Percentiles rank a stretch among this genome's conserved stretches.
phyloP scores from a whole-genome alignment of 2,329 filamentous ascomycete genomes.

The Xylariomycetidae sp. region DNA sequence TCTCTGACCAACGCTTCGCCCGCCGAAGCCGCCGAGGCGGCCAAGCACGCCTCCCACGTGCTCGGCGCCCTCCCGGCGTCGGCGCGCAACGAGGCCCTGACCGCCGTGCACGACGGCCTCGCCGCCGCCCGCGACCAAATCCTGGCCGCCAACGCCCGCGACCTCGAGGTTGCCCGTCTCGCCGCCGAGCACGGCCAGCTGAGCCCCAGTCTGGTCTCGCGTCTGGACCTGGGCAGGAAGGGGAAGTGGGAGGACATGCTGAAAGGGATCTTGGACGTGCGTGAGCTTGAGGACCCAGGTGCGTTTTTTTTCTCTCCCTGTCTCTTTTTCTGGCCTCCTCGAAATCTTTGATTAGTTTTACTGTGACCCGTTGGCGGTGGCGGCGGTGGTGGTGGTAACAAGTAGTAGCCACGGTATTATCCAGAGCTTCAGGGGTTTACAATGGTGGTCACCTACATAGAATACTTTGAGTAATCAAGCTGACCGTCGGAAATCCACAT shows the following conservation, averaged over 20 bases:
- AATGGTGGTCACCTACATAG: not conserved
- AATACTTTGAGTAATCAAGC: not conserved
- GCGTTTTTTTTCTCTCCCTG: slow-evolving; percentile 35
- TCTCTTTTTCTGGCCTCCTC: too few species aligned
- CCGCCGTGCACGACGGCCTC: slow-evolving; percentile 76
- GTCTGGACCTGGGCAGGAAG: slow-evolving; percentile 77
- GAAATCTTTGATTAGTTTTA: too few species aligned
- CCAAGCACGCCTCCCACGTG: slow-evolving; percentile 75
- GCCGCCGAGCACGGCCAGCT: slow-evolving; percentile 72
- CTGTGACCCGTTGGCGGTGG: too few species aligned
- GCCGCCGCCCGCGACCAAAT: slow-evolving; percentile 66
- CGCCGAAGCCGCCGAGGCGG: slow-evolving; percentile 68
- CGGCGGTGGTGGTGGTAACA: too few species aligned
- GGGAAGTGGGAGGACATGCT: slow-evolving; percentile 99
- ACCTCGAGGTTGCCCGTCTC: slow-evolving; percentile 69
- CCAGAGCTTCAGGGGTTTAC: too few species aligned
- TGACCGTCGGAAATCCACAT: slow-evolving; percentile 3
- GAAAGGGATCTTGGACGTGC: slow-evolving; percentile 86
- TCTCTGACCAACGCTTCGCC: slow-evolving; percentile 85
- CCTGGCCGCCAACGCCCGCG: slow-evolving; percentile 78
- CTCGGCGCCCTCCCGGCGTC: slow-evolving; percentile 73
- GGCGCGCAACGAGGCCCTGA: slow-evolving; percentile 80
- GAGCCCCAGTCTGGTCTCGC: slow-evolving; percentile 78
- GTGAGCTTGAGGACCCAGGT: slow-evolving; percentile 80
- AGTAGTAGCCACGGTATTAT: too few species aligned